Percentiles rank a stretch among this genome's conserved stretches.
These are phyloP conservation scores for Zygosaccharomyces rouxii DNA, from an alignment of 805 yeast genomes.

Conservation along the genomic window DNA sequence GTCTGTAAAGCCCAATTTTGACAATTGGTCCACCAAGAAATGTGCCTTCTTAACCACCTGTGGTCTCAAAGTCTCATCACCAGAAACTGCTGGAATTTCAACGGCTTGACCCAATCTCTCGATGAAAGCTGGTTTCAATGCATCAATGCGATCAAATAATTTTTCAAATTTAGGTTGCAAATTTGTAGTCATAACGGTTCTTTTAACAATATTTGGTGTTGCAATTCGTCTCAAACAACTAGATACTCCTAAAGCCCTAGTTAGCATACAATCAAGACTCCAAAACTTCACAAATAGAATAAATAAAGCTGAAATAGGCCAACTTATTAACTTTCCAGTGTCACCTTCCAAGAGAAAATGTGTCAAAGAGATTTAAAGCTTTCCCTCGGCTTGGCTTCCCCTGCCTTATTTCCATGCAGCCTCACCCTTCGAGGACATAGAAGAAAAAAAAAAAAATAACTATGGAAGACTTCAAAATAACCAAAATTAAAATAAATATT, in stretches of 20 bases:
- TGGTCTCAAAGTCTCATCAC: slow-evolving; percentile 84
- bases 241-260: slow-evolving; percentile 1
- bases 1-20: slow-evolving; percentile 71
- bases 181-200: slow-evolving; percentile 14
- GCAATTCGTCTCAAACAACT: slow-evolving; percentile 4
- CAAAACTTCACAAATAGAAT: neutral
- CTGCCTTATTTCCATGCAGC: neutral
- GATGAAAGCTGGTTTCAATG: slow-evolving; percentile 69
- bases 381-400: neutral
- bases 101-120: slow-evolving; percentile 76
- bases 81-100: slow-evolving; percentile 90
- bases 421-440: neutral
- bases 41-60: slow-evolving; percentile 86
- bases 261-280: slow-evolving; percentile 4
- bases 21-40: slow-evolving; percentile 67
- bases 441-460: neutral
- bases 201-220: neutral
- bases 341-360: neutral
- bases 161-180: slow-evolving; percentile 22
- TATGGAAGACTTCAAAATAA: neutral
- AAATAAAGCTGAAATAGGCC: neutral
- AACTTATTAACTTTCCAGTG: neutral
- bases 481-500: neutral
- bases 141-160: slow-evolving; percentile 56
- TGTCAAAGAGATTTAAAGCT: neutral